Conservation (phyloP, 2,329 filamentous ascomycete genomes). For the Capronia coronata region DNA sequence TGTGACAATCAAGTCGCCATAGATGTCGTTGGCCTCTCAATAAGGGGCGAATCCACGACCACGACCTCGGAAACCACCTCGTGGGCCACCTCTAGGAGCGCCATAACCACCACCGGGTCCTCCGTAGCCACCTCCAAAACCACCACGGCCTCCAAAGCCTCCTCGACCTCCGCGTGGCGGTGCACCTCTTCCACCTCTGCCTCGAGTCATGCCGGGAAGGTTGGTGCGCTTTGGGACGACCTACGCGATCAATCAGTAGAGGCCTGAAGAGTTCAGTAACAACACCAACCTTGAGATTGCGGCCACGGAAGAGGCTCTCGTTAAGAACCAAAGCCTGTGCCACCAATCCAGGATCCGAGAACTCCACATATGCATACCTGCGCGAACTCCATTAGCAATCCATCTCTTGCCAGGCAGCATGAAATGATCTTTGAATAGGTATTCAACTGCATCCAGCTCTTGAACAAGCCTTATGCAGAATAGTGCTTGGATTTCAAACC, state of each 20-base stretch:
- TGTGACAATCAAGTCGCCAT: neutral
- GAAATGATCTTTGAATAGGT: conserved; percentile 31
- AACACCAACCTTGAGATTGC: conserved; percentile 77
- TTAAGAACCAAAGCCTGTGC: conserved; percentile 91
- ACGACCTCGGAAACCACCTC: conserved; percentile 37
- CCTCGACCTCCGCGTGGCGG: conserved; percentile 57
- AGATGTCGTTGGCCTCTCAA: conserved; percentile 28
- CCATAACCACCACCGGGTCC: conserved; percentile 31
- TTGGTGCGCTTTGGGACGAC: conserved; percentile 93
- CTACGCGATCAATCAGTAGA: conserved; percentile 38
- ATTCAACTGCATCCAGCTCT: conserved; percentile 26
- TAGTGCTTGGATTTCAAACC: conserved; percentile 36
- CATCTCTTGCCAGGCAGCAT: conserved; percentile 57
- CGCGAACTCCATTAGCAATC: conserved; percentile 33
- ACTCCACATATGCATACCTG: conserved; percentile 98
- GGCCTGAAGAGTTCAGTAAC: neutral
- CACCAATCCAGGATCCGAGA: conserved; percentile 86
- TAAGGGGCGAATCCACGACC: conserved; percentile 50
- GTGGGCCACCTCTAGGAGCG: conserved; percentile 20
- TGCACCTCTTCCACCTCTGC: conserved; percentile 48
- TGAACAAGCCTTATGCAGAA: conserved; percentile 24
- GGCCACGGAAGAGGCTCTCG: conserved; percentile 89
- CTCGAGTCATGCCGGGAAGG: conserved; percentile 82
- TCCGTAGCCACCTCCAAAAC: conserved; percentile 37
- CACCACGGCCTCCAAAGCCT: conserved; percentile 52